Evolutionary conservation across 1,139 yeast genomes (phyloP).

Genomic region (Suhomyces bokatorum): DNA sequence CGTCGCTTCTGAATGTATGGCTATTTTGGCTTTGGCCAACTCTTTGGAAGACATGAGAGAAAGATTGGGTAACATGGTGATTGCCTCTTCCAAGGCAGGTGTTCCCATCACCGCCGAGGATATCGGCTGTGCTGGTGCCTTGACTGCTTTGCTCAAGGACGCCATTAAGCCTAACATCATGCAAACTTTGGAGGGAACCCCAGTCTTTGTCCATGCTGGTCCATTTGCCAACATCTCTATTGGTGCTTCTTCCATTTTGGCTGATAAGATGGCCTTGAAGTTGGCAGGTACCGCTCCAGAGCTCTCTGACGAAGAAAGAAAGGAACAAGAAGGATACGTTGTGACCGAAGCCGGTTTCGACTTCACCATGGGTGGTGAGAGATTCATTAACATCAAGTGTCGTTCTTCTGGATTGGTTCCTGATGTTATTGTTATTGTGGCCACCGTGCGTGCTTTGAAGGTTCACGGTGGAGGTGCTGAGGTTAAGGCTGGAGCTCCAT

Average conservation of each 20-base stretch:
- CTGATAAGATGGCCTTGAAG: slow-evolving; percentile 72
- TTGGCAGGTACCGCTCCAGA: slow-evolving; percentile 69
- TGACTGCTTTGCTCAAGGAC: slow-evolving; percentile 74
- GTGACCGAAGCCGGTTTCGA: slow-evolving; percentile 98
- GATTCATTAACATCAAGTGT: slow-evolving; percentile 95
- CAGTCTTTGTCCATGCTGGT: slow-evolving; percentile 83
- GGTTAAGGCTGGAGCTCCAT: slow-evolving; percentile 91
- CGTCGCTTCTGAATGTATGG: slow-evolving; percentile 82
- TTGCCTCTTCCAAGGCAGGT: slow-evolving; percentile 59
- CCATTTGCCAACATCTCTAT: slow-evolving; percentile 85
- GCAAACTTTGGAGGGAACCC: slow-evolving; percentile 86
- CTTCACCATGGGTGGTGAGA: slow-evolving; percentile 99
- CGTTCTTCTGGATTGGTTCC: slow-evolving; percentile 90
- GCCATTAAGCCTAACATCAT: slow-evolving; percentile 82
- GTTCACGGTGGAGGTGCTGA: slow-evolving; percentile 99
- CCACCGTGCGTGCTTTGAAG: slow-evolving; percentile 95
- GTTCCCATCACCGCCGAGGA: slow-evolving; percentile 77
- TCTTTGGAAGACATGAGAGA: slow-evolving; percentile 66
- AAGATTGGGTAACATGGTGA: slow-evolving; percentile 70
- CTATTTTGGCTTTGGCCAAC: slow-evolving; percentile 70
- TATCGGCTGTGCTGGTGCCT: slow-evolving; percentile 78
- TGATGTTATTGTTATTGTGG: slow-evolving; percentile 91
- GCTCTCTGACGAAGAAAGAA: slow-evolving; percentile 48
- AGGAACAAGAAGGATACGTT: slow-evolving; percentile 79
- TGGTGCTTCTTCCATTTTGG: slow-evolving; percentile 81